Conservation (phyloP, 1,284 basidiomycete genomes). For the Tilletiaria anomala region DNA sequence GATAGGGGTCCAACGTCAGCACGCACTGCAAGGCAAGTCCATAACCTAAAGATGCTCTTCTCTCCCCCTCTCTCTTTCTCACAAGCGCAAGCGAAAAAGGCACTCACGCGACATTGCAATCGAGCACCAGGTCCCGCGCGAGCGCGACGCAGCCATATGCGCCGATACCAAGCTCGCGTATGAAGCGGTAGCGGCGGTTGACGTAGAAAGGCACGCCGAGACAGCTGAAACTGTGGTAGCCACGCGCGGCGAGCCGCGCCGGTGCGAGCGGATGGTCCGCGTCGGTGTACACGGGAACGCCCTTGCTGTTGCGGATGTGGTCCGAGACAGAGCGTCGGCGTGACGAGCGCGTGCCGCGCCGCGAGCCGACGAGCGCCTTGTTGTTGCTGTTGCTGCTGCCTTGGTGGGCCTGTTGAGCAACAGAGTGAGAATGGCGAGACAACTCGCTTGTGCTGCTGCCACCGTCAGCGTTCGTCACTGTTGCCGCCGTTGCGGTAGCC, state of each 20-base stretch:
- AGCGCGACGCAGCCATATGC: conserved; percentile 38
- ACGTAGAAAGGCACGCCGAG: conserved; percentile 36
- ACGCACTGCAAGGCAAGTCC: too few relatives aligned
- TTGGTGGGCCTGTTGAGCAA: too few relatives aligned
- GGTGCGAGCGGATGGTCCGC: conserved; percentile 30
- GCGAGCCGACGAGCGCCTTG: too few relatives aligned
- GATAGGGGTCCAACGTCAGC: background rate
- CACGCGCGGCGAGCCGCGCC: conserved; percentile 25
- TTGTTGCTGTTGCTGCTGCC: too few relatives aligned
- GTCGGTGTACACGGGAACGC: too few relatives aligned
- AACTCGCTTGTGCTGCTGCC: too few relatives aligned
- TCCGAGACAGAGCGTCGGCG: too few relatives aligned
- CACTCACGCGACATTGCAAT: conserved; percentile 31
- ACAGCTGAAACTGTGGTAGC: conserved; percentile 35
- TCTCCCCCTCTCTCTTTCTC: background rate
- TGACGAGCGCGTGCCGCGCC: too few relatives aligned
- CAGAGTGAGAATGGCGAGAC: too few relatives aligned
- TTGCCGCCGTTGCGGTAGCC: too few relatives aligned
- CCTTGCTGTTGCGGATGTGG: too few relatives aligned
- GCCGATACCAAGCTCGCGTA: conserved; percentile 36
- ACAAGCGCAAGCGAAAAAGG: background rate
- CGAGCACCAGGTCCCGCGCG: conserved; percentile 22
- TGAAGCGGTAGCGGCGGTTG: conserved; percentile 29
- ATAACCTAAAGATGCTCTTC: background rate
- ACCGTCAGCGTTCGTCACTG: too few relatives aligned